phyloP scores from a whole-genome alignment of 148 eudicot genomes.

The Polygonum aviculare region DNA sequence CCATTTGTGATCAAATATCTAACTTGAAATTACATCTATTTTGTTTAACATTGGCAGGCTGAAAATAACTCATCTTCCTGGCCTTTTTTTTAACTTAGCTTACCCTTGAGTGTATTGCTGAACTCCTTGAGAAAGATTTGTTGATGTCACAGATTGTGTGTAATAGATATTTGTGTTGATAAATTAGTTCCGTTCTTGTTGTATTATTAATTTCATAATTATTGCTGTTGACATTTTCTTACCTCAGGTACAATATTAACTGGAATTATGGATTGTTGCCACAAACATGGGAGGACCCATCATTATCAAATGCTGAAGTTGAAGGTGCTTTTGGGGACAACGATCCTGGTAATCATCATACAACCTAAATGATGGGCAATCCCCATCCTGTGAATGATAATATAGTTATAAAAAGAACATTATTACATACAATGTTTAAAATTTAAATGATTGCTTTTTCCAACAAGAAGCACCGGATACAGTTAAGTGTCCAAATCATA shows the following conservation, averaged over 20 bases:
- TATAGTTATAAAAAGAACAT: no score
- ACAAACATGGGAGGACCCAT: conserved; percentile 95
- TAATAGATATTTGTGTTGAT: neutral
- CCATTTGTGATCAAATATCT: neutral
- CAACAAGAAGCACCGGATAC: no score
- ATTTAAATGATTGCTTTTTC: no score
- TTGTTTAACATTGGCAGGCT: neutral
- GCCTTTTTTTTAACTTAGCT: neutral
- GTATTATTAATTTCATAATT: neutral
- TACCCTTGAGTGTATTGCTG: neutral
- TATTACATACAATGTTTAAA: no score
- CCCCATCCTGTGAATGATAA: no score
- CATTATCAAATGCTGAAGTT: conserved; percentile 68
- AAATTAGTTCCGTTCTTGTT: neutral
- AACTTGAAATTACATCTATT: neutral
- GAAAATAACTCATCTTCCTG: neutral
- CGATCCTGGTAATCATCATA: conserved; percentile 54
- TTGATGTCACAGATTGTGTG: neutral
- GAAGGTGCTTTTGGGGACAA: conserved; percentile 93
- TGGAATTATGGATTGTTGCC: conserved; percentile 93
- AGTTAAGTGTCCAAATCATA: no score
- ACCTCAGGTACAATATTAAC: conserved; percentile 69
- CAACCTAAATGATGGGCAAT: neutral
- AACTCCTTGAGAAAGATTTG: neutral
- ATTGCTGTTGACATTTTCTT: neutral